Percentiles rank a stretch among this genome's conserved stretches.
Conservation (phyloP, 306 rosid genomes). For the Castanea sativa region DNA sequence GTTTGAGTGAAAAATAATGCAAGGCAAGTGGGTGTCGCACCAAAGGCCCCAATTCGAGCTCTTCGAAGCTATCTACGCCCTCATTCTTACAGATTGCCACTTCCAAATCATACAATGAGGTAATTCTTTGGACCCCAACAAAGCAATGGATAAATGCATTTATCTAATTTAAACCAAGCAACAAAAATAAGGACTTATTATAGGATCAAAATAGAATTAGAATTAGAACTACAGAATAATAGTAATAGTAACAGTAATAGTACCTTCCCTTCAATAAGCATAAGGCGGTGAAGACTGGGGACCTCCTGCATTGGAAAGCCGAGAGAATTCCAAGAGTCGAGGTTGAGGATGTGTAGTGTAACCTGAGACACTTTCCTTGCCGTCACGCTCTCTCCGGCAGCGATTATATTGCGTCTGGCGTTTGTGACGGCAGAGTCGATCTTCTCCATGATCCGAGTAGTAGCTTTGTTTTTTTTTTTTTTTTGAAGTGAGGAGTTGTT, state of each 20-base stretch:
- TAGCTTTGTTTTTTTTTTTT: no score
- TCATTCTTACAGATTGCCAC: constrained; percentile 71
- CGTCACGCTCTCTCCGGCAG: constrained; percentile 53
- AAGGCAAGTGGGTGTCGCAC: constrained; percentile 68
- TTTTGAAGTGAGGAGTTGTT: no score
- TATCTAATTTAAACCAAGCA: constrained; percentile 49
- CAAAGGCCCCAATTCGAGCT: constrained; percentile 76
- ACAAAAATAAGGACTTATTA: not conserved
- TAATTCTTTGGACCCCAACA: constrained; percentile 70
- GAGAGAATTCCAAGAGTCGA: constrained; percentile 58
- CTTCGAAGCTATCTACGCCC: constrained; percentile 64
- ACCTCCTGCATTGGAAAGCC: constrained; percentile 75
- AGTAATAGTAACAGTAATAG: no score
- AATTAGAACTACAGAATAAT: not conserved
- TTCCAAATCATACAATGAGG: constrained; percentile 78
- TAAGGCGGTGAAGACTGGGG: constrained; percentile 56
- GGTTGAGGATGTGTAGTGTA: constrained; percentile 48
- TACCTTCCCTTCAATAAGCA: constrained; percentile 74
- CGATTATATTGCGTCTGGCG: constrained; percentile 47
- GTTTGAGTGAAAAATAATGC: constrained; percentile 63
- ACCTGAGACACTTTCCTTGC: constrained; percentile 72
- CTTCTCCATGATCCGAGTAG: constrained; percentile 2
- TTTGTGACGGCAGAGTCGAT: constrained; percentile 39
- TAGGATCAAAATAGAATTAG: not conserved
- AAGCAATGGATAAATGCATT: constrained; percentile 90